Base-by-base conservation (phyloP, 495 filamentous ascomycete genomes). In the Halenospora varia region DNA sequence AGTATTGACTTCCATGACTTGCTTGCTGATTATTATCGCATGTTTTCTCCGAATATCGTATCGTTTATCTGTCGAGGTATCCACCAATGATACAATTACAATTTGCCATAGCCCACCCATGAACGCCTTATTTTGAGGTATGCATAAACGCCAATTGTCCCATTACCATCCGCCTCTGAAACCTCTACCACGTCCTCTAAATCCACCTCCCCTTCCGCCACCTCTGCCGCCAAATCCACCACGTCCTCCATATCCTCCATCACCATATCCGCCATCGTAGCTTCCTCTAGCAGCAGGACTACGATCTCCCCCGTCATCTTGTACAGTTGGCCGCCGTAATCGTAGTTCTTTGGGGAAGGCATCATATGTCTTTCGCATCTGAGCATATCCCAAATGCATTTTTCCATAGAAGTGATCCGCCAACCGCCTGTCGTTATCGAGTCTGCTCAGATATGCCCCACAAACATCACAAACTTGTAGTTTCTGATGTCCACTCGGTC, bases 381-480 rank as follows among this genome's bases (percentile, higher is more conserved):
- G 89, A 29, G 94, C 93, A 69, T 97, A 98, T 0, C 94, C 94
- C 66, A 98, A 77, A 67, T 98, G 94, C 95, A 98, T 97, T 77
- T 98, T 98, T 25, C 94, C 94, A 70, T 96, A 97, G 71, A 98
- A 98, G 66, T 98, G 94, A 70, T 98, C 94, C 24, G 94, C 94
- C 70, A 98, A 67, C 25, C 94, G 77, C 18, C 94, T 81, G 67
- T 98, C 94, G 66, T 98, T 98, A 68, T 98, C 94, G 22, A 98
- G 82, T 18, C 94, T 73, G 53, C 82, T 87, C 53, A 98, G 78
- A 68, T 98, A 98, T 2, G 94, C 94, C 50, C 88, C 93, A 73
- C 94, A 98, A 1, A 97, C 95, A 71, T 98, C 94, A 79, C 94
- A 98, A 18, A 98, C 94, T 71, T 97, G 95, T 51, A 98, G 76